These are phyloP conservation scores for Phytophthora gonapodyides DNA, from an alignment of 352 stramenopile species.

Conservation along the genomic window DNA sequence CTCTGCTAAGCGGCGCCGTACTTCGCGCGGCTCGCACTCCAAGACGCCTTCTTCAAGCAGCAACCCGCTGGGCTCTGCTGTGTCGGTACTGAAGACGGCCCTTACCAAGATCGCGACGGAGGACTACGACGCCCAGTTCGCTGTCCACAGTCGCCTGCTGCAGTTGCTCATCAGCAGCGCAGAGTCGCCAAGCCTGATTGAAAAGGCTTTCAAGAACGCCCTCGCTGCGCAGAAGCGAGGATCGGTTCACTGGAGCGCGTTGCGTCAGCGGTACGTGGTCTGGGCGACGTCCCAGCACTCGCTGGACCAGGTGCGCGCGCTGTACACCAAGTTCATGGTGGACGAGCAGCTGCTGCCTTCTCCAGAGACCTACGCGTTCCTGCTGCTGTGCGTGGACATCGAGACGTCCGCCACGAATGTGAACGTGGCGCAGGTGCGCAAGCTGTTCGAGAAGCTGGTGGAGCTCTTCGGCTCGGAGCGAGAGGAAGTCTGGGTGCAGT, in stretches of 20 bases:
- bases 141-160: conserved; percentile 54
- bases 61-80: conserved; percentile 41
- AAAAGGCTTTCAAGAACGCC: conserved; percentile 59
- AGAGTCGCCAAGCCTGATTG: conserved; percentile 33
- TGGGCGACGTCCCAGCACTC: conserved; percentile 49
- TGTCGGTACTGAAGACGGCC: conserved; percentile 57
- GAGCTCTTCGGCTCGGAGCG: conserved; percentile 66
- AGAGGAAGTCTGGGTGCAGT: conserved; percentile 76
- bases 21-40: conserved; percentile 33
- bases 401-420: conserved; percentile 56
- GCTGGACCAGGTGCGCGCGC: conserved; percentile 43
- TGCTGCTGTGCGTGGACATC: conserved; percentile 71
- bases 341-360: conserved; percentile 68
- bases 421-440: conserved; percentile 49
- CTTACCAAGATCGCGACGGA: conserved; percentile 42
- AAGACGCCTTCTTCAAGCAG: conserved; percentile 6
- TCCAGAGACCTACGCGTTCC: conserved; percentile 62
- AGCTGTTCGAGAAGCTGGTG: conserved; percentile 84
- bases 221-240: conserved; percentile 48
- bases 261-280: conserved; percentile 70
- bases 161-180: conserved; percentile 52
- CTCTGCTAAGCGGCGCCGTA: conserved; percentile 60
- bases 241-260: conserved; percentile 53
- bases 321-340: conserved; percentile 76
- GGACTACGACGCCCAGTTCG: conserved; percentile 54